These are phyloP conservation scores for Chrysanthemum seticuspe DNA, from an alignment of 129 eudicot genomes.

Conservation along the genomic window DNA sequence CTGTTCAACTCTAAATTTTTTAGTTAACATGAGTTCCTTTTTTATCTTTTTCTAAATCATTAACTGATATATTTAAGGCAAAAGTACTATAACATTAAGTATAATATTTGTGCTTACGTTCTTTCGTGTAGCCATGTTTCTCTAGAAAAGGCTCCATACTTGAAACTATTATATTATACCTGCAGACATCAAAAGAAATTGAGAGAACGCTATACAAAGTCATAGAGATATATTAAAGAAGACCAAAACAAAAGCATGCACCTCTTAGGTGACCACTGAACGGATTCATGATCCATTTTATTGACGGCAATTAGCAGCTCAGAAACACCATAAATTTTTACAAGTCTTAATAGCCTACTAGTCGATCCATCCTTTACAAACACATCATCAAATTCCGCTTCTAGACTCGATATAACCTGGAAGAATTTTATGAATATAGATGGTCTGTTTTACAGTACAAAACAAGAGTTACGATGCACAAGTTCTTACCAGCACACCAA, in stretches of 20 bases:
- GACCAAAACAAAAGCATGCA: constrained; percentile 17
- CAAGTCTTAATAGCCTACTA: constrained; percentile 90
- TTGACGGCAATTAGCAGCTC: constrained; percentile 84
- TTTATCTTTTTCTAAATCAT: too few species aligned
- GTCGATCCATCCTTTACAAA: constrained; percentile 94
- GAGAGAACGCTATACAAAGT: not conserved
- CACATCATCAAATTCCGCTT: constrained; percentile 93
- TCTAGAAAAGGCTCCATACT: too few species aligned
- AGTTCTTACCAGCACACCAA: constrained; percentile 74
- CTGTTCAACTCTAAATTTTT: too few species aligned
- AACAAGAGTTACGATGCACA: not conserved
- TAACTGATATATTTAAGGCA: too few species aligned
- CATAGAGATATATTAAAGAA: not conserved
- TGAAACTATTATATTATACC: constrained; percentile 59
- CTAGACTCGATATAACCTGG: constrained; percentile 89
- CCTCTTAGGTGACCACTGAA: constrained; percentile 82
- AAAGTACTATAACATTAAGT: too few species aligned
- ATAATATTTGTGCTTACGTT: too few species aligned
- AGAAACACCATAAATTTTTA: constrained; percentile 90
- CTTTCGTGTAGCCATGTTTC: too few species aligned
- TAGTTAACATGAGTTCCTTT: too few species aligned
- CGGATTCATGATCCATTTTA: constrained; percentile 93
- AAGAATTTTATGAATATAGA: not conserved
- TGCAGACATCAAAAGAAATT: constrained; percentile 19
- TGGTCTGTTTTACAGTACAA: not conserved